Percentiles rank a stretch among this genome's conserved stretches.
Conservation (phyloP, 2,329 filamentous ascomycete genomes). For the Ceratocystis alfenasii region DNA sequence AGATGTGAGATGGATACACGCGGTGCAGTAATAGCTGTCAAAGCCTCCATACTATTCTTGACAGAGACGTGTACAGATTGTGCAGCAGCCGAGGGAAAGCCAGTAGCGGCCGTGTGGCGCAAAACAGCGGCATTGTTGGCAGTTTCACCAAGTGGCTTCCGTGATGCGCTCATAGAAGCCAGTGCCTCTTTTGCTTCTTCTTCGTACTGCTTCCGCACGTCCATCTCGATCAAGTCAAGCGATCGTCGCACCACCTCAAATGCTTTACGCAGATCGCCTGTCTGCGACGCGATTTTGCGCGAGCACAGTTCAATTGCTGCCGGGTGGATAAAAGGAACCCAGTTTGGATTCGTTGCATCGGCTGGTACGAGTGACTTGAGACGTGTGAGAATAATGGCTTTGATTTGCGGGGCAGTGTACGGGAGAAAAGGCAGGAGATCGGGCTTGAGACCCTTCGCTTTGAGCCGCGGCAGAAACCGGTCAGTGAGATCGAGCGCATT, state of each 20-base stretch:
- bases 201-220: slow-evolving; percentile 64
- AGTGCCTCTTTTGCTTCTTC: slow-evolving; percentile 46
- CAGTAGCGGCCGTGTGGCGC: slow-evolving; percentile 35
- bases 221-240: slow-evolving; percentile 76
- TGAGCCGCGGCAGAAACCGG: slow-evolving; percentile 83
- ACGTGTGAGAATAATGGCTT: slow-evolving; percentile 71
- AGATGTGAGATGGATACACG: slow-evolving; percentile 82
- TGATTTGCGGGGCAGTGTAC: slow-evolving; percentile 79
- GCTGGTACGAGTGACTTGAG: slow-evolving; percentile 60
- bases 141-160: slow-evolving; percentile 70
- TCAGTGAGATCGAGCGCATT: slow-evolving; percentile 94
- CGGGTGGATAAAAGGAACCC: slow-evolving; percentile 81
- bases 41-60: slow-evolving; percentile 42
- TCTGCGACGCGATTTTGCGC: slow-evolving; percentile 88
- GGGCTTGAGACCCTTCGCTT: slow-evolving; percentile 83
- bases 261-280: slow-evolving; percentile 84
- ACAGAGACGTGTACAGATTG: slow-evolving; percentile 39
- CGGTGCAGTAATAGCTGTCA: slow-evolving; percentile 70
- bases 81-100: slow-evolving; percentile 26
- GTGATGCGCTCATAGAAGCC: slow-evolving; percentile 54
- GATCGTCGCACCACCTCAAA: slow-evolving; percentile 88
- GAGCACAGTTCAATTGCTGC: slow-evolving; percentile 88
- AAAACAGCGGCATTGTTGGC: slow-evolving; percentile 47
- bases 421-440: slow-evolving; percentile 83
- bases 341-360: slow-evolving; percentile 42